Evolutionary conservation across 2,329 filamentous ascomycete species (phyloP), one percentile per base, ranked within the genome.

Genomic region (Talaromyces amestolkiae): DNA sequence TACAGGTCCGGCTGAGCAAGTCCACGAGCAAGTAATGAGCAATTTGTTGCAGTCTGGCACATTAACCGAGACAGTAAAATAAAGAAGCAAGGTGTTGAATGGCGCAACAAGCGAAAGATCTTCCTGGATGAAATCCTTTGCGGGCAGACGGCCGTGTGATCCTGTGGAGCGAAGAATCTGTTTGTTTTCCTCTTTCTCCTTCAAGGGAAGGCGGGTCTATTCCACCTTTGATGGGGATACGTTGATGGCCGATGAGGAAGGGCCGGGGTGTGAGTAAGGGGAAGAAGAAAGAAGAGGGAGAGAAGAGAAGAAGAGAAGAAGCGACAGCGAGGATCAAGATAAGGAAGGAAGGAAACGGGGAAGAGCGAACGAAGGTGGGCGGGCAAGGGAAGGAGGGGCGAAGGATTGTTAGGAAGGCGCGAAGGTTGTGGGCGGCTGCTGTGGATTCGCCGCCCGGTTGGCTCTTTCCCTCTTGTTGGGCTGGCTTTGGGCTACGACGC

Each of bases 401-500:
- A 73, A 72, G 73, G 73, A 74, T 59, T 37, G 13, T 59, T n/a
- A 59, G 56, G 56, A 59, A 59, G 63, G 63, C 60, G 67, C 68
- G 39, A 66, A 65, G 51, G 67, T 61, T 71, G 70, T 66, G 61
- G 64, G 41, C 63, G 69, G 63, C 45, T 66, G 43, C 65, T 68
- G 43, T 67, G 68, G 68, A 51, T 58, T 61, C 63, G 60, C 62
- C 56, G 61, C 63, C 64, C 61, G 63, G 66, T 66, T 68, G 67
- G 68, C 27, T 59, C 37, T 45, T 59, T 64, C 41, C 41, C 69
- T 66, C 54, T 45, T 71, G 73, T 77, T 77, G 76, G 76, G 76
- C 76, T 71, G 74, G 72, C 66, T 69, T 77, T 76, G 73, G 74
- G 75, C 74, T 76, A 69, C 69, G 54, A 68, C 69, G 67, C 59